Evolutionary conservation across 345 rosid species (phyloP).

Genomic region (Acer negundo): DNA sequence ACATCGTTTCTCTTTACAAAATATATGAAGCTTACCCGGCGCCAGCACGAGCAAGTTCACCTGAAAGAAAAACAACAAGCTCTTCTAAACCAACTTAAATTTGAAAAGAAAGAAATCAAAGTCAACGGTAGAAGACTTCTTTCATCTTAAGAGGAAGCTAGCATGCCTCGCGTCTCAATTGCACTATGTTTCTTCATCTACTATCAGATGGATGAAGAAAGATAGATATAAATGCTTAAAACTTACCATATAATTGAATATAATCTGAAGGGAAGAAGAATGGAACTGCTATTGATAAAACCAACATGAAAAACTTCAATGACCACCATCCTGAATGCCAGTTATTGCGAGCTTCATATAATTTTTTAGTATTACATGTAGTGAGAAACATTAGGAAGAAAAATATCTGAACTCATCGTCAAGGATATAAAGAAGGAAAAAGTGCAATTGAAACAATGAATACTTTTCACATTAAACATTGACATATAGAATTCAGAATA

Average conservation of each 20-base stretch:
- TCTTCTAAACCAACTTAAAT: slow-evolving; percentile 6
- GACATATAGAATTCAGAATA: neutral
- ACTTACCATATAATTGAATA: slow-evolving; percentile 72
- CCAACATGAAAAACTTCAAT: slow-evolving; percentile 51
- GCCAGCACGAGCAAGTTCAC: slow-evolving; percentile 84
- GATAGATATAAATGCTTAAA: neutral
- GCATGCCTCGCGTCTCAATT: neutral
- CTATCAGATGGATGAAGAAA: neutral
- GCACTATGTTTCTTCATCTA: neutral
- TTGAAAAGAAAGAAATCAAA: neutral
- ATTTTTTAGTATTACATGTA: slow-evolving; percentile 61
- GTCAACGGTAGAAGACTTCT: neutral
- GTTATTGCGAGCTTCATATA: slow-evolving; percentile 45
- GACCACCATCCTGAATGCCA: slow-evolving; percentile 88
- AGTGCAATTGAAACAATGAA: neutral
- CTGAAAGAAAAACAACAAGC: slow-evolving; percentile 43
- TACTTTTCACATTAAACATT: neutral
- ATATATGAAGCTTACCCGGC: slow-evolving; percentile 66
- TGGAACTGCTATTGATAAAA: slow-evolving; percentile 49
- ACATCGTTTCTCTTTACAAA: neutral
- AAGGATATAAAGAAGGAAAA: slow-evolving; percentile 31
- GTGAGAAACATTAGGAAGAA: slow-evolving; percentile 72
- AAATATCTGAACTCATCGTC: slow-evolving; percentile 61
- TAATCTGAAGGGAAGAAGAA: slow-evolving; percentile 64
- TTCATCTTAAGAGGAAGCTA: neutral